Evolutionary conservation across 2,329 filamentous ascomycete species (phyloP).

Genomic region (Pseudogymnoascus sp.): DNA sequence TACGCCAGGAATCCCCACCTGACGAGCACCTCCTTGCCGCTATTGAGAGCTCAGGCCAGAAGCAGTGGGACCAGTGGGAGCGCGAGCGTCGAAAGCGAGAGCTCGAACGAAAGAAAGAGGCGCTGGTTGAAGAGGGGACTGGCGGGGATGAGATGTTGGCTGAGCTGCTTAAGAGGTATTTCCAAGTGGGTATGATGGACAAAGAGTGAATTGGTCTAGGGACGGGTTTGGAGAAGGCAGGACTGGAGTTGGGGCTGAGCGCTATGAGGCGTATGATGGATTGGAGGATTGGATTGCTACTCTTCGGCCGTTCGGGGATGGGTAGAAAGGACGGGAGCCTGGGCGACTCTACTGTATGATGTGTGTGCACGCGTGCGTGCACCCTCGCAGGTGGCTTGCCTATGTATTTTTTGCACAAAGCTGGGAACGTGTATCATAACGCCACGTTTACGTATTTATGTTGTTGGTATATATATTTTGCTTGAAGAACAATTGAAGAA

Average conservation of each 20-base stretch:
- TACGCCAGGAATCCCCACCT: background rate
- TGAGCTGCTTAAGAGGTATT: constrained; percentile 6
- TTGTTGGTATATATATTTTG: background rate
- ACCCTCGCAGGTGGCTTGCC: background rate
- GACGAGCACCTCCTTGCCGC: background rate
- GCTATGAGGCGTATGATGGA: background rate
- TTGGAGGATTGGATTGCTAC: background rate
- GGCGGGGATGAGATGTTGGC: constrained; percentile 3
- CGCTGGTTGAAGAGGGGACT: background rate
- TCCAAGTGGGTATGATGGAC: constrained; percentile 2
- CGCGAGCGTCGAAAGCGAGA: background rate
- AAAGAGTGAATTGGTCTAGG: background rate
- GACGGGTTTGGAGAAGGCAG: background rate
- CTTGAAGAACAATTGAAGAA: background rate
- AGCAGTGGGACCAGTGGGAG: constrained; percentile 1
- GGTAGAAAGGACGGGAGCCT: background rate
- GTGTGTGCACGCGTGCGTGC: background rate
- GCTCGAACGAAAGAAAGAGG: constrained; percentile 6
- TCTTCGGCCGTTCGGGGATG: background rate
- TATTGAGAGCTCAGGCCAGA: background rate
- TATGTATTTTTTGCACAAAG: background rate
- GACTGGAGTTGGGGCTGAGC: background rate
- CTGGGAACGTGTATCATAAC: constrained; percentile 3
- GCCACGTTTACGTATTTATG: constrained; percentile 1
- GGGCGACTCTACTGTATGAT: background rate